These are phyloP conservation scores for Stereum hirsutum DNA, from an alignment of 1,284 basidiomycete genomes.

Conservation along the genomic window DNA sequence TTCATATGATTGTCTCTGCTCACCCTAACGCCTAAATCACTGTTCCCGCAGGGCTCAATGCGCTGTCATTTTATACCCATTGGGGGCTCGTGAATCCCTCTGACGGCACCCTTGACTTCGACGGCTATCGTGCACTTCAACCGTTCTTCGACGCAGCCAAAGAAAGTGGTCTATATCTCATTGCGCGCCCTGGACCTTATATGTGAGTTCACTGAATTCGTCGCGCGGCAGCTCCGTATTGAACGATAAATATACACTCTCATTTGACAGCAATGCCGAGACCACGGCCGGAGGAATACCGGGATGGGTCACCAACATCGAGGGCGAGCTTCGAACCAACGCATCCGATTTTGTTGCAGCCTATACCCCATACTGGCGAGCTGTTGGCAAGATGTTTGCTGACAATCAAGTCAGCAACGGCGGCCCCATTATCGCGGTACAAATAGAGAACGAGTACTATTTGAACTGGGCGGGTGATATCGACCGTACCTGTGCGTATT, in stretches of 20 bases:
- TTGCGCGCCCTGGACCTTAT: neutral
- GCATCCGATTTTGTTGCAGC: neutral
- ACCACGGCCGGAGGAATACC: neutral
- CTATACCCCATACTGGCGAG: neutral
- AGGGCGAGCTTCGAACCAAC: neutral
- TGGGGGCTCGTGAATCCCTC: neutral
- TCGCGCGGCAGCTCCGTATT: neutral
- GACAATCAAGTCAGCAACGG: neutral
- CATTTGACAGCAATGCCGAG: neutral
- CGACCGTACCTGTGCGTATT: no score
- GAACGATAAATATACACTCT: neutral
- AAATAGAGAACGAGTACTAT: neutral
- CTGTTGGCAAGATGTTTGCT: neutral
- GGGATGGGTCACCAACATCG: neutral
- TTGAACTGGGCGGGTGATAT: no score
- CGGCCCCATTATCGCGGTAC: neutral
- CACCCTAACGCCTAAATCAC: no score
- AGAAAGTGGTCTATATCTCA: neutral
- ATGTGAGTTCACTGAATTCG: neutral
- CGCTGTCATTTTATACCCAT: neutral
- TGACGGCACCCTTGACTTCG: neutral
- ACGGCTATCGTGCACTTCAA: neutral
- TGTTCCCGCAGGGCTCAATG: neutral
- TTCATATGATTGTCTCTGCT: no score
- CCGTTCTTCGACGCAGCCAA: neutral